Percentiles rank a stretch among this genome's conserved stretches.
These are phyloP conservation scores for Penicillium sp. DNA, from an alignment of 2,329 filamentous ascomycete genomes.

Conservation along the genomic window DNA sequence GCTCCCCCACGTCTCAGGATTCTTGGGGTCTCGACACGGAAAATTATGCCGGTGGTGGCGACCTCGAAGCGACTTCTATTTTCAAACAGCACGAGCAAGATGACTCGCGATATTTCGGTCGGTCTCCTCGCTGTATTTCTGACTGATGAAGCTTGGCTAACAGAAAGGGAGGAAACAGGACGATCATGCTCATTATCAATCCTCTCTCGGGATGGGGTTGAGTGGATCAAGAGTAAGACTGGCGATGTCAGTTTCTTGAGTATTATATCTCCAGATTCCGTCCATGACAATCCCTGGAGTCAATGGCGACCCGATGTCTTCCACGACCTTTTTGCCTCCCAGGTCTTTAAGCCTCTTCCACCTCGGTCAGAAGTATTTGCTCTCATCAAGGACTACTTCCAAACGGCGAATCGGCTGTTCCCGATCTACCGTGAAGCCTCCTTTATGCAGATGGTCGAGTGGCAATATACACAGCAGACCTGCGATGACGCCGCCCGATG, in stretches of 20 bases:
- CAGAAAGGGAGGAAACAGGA: constrained; percentile 47
- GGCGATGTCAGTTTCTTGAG: constrained; percentile 86
- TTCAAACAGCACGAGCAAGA: constrained; percentile 82
- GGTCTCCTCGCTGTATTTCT: neutral
- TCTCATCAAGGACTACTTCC: constrained; percentile 83
- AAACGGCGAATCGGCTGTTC: constrained; percentile 97
- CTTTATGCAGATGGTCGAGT: constrained; percentile 92
- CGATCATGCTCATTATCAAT: constrained; percentile 94
- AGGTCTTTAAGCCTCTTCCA: constrained; percentile 74
- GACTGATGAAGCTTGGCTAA: neutral
- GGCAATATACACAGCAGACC: constrained; percentile 84
- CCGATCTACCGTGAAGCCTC: constrained; percentile 91
- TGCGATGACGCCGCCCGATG: constrained; percentile 94
- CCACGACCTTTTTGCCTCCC: constrained; percentile 77
- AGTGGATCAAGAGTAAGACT: constrained; percentile 95
- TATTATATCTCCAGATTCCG: constrained; percentile 76
- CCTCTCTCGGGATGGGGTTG: constrained; percentile 89
- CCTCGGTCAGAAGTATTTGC: constrained; percentile 80
- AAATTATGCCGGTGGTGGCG: constrained; percentile 35
- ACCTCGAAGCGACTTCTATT: constrained; percentile 64
- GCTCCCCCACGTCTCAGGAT: constrained; percentile 4
- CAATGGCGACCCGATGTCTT: constrained; percentile 97
- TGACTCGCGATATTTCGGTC: constrained; percentile 76
- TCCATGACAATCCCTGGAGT: constrained; percentile 83
- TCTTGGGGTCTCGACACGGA: constrained; percentile 6